phyloP scores from a whole-genome alignment of 2,329 filamentous ascomycete genomes.

The Penicillium thymicola region DNA sequence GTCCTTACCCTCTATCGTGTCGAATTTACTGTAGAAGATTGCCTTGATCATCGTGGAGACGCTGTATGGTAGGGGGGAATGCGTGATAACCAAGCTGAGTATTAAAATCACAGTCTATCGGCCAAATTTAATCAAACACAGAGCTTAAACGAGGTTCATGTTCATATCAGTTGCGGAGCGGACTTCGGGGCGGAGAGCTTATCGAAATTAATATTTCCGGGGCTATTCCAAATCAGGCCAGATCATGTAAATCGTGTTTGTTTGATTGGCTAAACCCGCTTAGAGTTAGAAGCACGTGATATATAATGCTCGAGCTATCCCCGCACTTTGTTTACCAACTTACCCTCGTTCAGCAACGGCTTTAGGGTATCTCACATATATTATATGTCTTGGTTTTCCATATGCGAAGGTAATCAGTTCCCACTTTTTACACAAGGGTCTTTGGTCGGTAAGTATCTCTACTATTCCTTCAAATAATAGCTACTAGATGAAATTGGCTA shows the following conservation, averaged over 20 bases:
- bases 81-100: neutral
- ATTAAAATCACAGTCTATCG: neutral
- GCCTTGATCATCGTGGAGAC: conserved; percentile 55
- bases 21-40: conserved; percentile 66
- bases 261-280: neutral
- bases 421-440: neutral
- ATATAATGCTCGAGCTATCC: neutral
- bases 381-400: too few species aligned
- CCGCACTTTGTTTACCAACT: neutral
- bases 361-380: neutral
- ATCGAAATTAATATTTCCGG: neutral
- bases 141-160: neutral
- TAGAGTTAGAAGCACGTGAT: neutral
- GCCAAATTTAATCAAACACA: neutral
- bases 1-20: conserved; percentile 53
- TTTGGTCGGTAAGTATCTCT: neutral
- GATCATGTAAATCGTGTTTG: neutral
- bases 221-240: neutral
- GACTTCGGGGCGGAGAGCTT: conserved; percentile 10
- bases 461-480: neutral
- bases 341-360: neutral
- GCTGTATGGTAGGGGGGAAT: conserved; percentile 2
- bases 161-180: conserved; percentile 5
- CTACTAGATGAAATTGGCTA: neutral
- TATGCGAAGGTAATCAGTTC: neutral